A percentile compares a stretch with the other conserved stretches of the same genome.
These are phyloP conservation scores for Salvia sclarea DNA, from an alignment of 305 asterid species.

Conservation along the genomic window DNA sequence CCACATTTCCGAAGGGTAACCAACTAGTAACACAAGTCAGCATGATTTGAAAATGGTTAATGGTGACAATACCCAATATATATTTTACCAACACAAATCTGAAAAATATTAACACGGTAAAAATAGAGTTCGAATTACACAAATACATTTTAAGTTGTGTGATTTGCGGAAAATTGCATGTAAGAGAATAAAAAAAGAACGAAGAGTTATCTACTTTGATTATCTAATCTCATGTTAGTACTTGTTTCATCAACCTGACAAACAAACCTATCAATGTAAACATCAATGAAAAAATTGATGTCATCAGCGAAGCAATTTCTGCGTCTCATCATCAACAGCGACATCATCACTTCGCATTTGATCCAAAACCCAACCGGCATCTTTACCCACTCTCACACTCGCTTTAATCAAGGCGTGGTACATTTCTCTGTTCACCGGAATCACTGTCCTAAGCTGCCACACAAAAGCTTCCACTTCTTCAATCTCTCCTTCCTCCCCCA, in stretches of 20 bases:
- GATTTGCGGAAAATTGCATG: too few relatives aligned
- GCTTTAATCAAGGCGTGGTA: slow-evolving; percentile 39
- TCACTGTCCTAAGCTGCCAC: slow-evolving; percentile 40
- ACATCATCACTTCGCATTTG: slow-evolving; percentile 40
- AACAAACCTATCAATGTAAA: too few relatives aligned
- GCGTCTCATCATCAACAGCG: slow-evolving; percentile 39
- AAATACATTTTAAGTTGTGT: too few relatives aligned
- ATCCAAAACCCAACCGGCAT: slow-evolving; percentile 32
- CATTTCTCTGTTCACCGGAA: slow-evolving; percentile 37
- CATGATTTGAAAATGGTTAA: too few relatives aligned
- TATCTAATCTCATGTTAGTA: not conserved
- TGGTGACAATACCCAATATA: too few relatives aligned
- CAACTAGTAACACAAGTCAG: too few relatives aligned
- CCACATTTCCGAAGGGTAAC: too few relatives aligned
- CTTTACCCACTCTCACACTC: slow-evolving; percentile 36
- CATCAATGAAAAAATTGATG: too few relatives aligned
- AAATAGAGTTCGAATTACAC: too few relatives aligned
- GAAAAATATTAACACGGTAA: too few relatives aligned
- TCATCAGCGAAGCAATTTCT: slow-evolving; percentile 36
- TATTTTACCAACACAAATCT: too few relatives aligned
- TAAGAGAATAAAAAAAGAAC: not conserved
- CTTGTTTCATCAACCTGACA: not conserved
- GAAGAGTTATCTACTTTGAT: not conserved
- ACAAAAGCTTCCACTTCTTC: slow-evolving; percentile 49
- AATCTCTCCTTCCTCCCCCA: slow-evolving; percentile 43